Evolutionary conservation across 345 rosid genomes (phyloP), one percentile per base, ranked within the genome.

Genomic region (Eucalyptus regnans): DNA sequence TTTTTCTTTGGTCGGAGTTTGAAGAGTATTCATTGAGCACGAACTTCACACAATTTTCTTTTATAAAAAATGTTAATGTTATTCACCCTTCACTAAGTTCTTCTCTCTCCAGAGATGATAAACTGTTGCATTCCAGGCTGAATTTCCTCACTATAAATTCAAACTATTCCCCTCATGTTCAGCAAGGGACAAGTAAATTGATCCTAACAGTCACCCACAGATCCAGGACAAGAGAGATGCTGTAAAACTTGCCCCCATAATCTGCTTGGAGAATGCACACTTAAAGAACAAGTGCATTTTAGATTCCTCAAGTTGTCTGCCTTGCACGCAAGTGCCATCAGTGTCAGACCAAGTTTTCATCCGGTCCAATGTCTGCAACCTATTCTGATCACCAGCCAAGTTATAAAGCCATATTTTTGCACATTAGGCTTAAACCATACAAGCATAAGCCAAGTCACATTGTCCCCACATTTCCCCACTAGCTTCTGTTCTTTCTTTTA

Each of bases 171-270:
- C 41, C 37, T 68, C 22, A 31, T 14, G 43, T 68, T 68, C 11
- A 7, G 79, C 79, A 31, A 16, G 79, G 79, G 43, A 33, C 43
- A 16, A 64, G 76, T 64, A 64, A 64, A 4, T 66, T 15, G 43
- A 66, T 66, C 79, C 79, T 31, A 4, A 12, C 43, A 66, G 41
- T 16, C 22, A 66, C 79, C 9, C 3, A 0, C 68, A 62, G 71
- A 62, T 62, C 33, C 0, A 29, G 9, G 71, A 62, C 71, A 64
- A 0, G 37, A 64, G 71, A 64, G 71, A 6, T 0, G 18, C 71
- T 29, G n/a, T 64, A 29, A 64, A 64, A n/a, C 0, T 13, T 64
- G 79, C 37, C 0, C 23, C 1, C 0, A 68, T 31, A 68, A 31
- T 68, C 79, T 68, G 41, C n/a, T n/a, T n/a, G n/a, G n/a, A n/a